Percentiles rank a stretch among this genome's conserved stretches.
These are phyloP conservation scores for Candida methanosorbosa DNA, from an alignment of 805 yeast genomes.

Conservation along the genomic window DNA sequence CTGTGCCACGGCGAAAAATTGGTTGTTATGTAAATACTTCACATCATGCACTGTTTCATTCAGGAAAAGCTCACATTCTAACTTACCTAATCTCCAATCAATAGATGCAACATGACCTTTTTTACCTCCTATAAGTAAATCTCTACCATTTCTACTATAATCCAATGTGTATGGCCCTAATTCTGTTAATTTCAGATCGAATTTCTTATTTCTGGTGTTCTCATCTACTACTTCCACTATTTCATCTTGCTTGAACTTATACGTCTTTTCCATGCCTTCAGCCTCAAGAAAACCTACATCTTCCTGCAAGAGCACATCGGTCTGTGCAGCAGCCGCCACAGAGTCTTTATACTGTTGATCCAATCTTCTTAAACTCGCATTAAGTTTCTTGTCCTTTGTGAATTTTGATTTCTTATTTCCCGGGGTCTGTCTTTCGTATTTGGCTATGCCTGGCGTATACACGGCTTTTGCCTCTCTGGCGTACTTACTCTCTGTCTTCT, in stretches of 20 bases:
- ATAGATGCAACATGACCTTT: constrained; percentile 94
- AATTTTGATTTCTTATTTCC: constrained; percentile 18
- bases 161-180: constrained; percentile 84
- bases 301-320: constrained; percentile 81
- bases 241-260: constrained; percentile 74
- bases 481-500: too few relatives aligned
- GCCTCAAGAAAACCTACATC: constrained; percentile 83
- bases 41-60: constrained; percentile 90
- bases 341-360: constrained; percentile 74
- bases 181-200: constrained; percentile 63
- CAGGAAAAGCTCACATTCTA: constrained; percentile 74
- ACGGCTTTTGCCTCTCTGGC: neutral
- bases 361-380: constrained; percentile 54
- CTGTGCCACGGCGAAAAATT: constrained; percentile 94
- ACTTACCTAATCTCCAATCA: constrained; percentile 86
- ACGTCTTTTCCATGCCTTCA: constrained; percentile 92
- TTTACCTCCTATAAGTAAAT: constrained; percentile 73
- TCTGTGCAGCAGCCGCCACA: constrained; percentile 72
- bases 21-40: constrained; percentile 85
- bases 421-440: constrained; percentile 6
- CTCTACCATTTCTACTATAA: constrained; percentile 83
- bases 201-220: constrained; percentile 63
- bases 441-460: neutral
- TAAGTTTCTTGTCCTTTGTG: constrained; percentile 51
- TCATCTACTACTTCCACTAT: constrained; percentile 69